These are phyloP conservation scores for Artemisia argyi DNA, from an alignment of 129 eudicot genomes.

Conservation along the genomic window DNA sequence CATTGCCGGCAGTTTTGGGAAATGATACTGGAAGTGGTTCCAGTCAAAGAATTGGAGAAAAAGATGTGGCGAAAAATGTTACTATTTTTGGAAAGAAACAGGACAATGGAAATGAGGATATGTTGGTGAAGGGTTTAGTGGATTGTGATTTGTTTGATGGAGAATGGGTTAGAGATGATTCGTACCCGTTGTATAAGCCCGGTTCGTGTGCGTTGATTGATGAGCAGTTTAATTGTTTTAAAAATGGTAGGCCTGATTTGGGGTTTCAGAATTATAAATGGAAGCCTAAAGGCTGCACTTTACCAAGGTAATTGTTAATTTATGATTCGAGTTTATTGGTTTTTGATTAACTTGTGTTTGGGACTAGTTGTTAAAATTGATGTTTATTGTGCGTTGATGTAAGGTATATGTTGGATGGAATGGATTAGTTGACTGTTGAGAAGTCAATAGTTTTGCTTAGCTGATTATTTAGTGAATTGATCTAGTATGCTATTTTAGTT, in stretches of 20 bases:
- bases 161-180: conserved; percentile 75
- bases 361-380: background rate
- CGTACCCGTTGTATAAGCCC: conserved; percentile 75
- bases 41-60: conserved; percentile 30
- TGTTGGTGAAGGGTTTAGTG: conserved; percentile 48
- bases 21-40: conserved; percentile 34
- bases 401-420: background rate
- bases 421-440: conserved; percentile 1
- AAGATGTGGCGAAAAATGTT: conserved; percentile 29
- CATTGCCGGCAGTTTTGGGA: conserved; percentile 25
- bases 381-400: background rate
- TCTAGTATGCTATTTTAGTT: background rate
- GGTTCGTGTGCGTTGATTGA: conserved; percentile 79
- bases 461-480: no score
- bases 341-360: no score
- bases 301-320: conserved; percentile 58
- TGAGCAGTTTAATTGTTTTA: conserved; percentile 70
- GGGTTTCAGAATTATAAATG: conserved; percentile 59
- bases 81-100: conserved; percentile 43
- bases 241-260: conserved; percentile 79
- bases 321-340: background rate
- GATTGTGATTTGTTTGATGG: conserved; percentile 78
- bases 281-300: conserved; percentile 78
- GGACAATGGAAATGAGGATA: conserved; percentile 43
- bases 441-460: background rate